Evolutionary conservation across 176 grass and related monocot genomes (phyloP), one percentile per base, ranked within the genome.

Genomic region (Metroxylon sagu): DNA sequence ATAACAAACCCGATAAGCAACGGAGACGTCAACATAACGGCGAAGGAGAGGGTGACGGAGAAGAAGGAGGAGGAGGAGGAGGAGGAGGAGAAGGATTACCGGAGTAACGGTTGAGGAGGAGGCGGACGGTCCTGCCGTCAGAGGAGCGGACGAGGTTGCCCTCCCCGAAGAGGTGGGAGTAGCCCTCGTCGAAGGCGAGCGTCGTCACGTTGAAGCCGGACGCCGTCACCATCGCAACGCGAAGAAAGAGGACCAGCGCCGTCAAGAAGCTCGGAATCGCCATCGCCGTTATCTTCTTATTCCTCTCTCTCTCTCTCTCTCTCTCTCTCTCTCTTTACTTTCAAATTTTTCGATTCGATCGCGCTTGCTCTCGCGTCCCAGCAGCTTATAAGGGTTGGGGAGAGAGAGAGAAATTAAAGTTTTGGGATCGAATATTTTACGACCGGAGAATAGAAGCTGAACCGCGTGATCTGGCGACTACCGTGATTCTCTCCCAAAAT

Each of bases 131-230:
- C 71, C 73, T 48, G 25, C 57, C 67, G 61, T 85, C 74, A 3
- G 19, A 2, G 0, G 89, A 79, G 30, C 75, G 68, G 59, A 79
- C 77, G 25, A 94, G 64, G 62, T 94, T 94, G 68, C 74, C 71
- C 21, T 88, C 77, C 54, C 89, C 89, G 49, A 94, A 94, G 49
- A 94, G 74, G 62, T 74, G 78, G 54, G 84, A 88, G 84, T 80
- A 88, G 2, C 89, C 60, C 27, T 94, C 84, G 0, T 71, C 77
- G 73, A 94, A 94, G 75, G 84, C 52, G 7, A 74, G 29, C 70
- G 25, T 74, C 65, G 89, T 84, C 25, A 79, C 84, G 62, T 74
- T 74, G 57, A 84, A 93, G 30, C 61, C 66, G 18, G 29, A 55
- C 48, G 66, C 25, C 66, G 0, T 61, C 17, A 29, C 76, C 60